Base-by-base conservation (phyloP, 2,329 filamentous ascomycete species). In the Clarireedia homoeocarpa region DNA sequence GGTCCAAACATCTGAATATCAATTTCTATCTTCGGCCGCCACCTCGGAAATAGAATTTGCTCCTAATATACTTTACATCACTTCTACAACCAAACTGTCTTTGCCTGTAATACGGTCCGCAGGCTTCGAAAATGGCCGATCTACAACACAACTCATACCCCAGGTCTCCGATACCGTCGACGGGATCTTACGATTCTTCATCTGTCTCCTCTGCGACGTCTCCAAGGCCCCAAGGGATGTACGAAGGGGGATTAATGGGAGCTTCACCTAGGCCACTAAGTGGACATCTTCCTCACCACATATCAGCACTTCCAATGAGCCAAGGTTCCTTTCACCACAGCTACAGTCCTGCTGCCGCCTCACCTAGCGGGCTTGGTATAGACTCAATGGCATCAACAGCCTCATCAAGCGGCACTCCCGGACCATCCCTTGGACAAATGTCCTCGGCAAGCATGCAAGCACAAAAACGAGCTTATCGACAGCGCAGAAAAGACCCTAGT, bases 391-490 rank as follows among this genome's bases (percentile, higher is more conserved):
- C 79, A n/a, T 82, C 80, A 20, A 77, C 74, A 61, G 80, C 82
- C 55, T 83, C 81, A 55, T 76, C 77, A 55, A 72, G 73, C 62
- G 78, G 77, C 66, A 82, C 79, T 15, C 81, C 80, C 27, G 77
- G 76, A 66, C 63, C 71, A 66, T 58, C 64, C 69, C 47, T 72
- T 66, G 51, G 65, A 50, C 58, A 66, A 51, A 64, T 66, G 63
- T 62, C 64, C 38, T 61, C 75, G 24, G 75, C 79, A 39, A 78
- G 77, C 64, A 71, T 81, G 62, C 86, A 88, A 63, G 82, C 87
- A 34, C 90, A 95, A 71, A 97, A 97, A 72, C 80, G 94, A 68
- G 92, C 94, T 2, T 99, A 97, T 74, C 84, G 94, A 24, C 94
- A 99, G 71, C 80, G 94, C 63, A 82, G 94, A 64, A 99, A 99